These are phyloP conservation scores for Abelmoschus esculentus DNA, from an alignment of 345 rosid genomes.

Conservation along the genomic window DNA sequence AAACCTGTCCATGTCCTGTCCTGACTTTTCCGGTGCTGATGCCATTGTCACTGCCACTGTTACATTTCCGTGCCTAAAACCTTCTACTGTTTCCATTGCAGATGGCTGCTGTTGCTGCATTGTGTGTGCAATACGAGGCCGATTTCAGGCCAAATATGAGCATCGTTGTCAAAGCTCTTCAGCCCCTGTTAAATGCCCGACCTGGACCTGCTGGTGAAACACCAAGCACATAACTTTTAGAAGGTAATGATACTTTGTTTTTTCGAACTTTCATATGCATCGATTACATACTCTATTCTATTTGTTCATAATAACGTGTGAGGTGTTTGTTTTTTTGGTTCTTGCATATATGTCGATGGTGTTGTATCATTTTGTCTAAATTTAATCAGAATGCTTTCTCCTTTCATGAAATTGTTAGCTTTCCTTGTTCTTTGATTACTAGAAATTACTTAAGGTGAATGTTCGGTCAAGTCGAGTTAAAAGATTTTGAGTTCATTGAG, in stretches of 20 bases:
- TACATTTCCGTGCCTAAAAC: neutral
- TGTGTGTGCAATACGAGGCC: conserved; percentile 92
- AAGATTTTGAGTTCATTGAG: too few species aligned
- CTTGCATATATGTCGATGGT: neutral
- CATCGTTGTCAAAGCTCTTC: conserved; percentile 92
- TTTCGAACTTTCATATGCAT: conserved; percentile 5
- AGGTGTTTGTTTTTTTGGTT: neutral
- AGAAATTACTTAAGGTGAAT: too few species aligned
- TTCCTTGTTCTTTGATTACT: neutral
- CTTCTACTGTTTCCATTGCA: conserved; percentile 17
- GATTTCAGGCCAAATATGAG: conserved; percentile 99
- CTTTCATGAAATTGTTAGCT: neutral
- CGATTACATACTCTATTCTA: conserved; percentile 16
- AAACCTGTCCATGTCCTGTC: neutral
- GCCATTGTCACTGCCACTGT: neutral
- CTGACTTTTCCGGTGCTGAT: neutral
- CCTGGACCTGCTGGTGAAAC: conserved; percentile 53
- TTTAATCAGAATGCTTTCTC: neutral
- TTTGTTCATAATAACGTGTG: conserved; percentile 27
- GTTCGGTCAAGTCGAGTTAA: too few species aligned
- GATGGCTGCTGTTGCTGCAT: conserved; percentile 95
- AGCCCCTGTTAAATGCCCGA: conserved; percentile 71
- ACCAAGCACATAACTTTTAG: conserved; percentile 23
- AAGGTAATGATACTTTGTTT: conserved; percentile 14
- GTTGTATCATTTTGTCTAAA: neutral